Evolutionary conservation across 2,329 filamentous ascomycete genomes (phyloP).

Genomic region (Pseudonectria buxi): DNA sequence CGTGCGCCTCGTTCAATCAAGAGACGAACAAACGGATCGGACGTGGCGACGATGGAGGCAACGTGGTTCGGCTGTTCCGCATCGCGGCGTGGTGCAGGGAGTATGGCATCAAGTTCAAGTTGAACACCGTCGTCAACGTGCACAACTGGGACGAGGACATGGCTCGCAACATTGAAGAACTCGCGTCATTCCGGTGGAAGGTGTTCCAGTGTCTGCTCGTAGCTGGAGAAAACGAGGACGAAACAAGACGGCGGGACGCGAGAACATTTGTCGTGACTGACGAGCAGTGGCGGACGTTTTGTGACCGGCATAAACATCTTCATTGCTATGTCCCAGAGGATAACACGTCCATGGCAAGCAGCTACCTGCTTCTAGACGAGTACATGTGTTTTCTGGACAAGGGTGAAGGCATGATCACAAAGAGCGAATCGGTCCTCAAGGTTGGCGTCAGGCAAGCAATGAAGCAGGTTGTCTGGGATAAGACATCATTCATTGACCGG

Average conservation of each 20-base stretch:
- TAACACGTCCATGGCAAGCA: constrained; percentile 43
- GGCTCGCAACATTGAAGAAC: constrained; percentile 28
- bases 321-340: constrained; percentile 40
- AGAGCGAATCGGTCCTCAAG: constrained; percentile 33
- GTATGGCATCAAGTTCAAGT: too few relatives aligned
- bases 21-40: constrained; percentile 45
- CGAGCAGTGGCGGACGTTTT: constrained; percentile 40
- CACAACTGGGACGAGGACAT: constrained; percentile 46
- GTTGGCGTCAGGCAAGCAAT: constrained; percentile 41
- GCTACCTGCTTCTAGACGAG: constrained; percentile 47
- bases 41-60: constrained; percentile 39
- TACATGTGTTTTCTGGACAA: constrained; percentile 44
- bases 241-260: constrained; percentile 33
- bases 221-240: constrained; percentile 44
- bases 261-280: constrained; percentile 39
- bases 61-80: constrained; percentile 36
- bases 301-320: constrained; percentile 34
- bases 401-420: constrained; percentile 25
- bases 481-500: constrained; percentile 34
- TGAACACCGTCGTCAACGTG: constrained; percentile 51
- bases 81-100: constrained; percentile 44
- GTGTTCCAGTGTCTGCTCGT: constrained; percentile 49
- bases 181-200: constrained; percentile 49
- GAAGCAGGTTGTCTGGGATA: constrained; percentile 39
- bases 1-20: constrained; percentile 47